Percentiles rank a stretch among this genome's conserved stretches.
phyloP scores from a whole-genome alignment of 2,329 filamentous ascomycete species.

The Ceratocystis alfenasii region DNA sequence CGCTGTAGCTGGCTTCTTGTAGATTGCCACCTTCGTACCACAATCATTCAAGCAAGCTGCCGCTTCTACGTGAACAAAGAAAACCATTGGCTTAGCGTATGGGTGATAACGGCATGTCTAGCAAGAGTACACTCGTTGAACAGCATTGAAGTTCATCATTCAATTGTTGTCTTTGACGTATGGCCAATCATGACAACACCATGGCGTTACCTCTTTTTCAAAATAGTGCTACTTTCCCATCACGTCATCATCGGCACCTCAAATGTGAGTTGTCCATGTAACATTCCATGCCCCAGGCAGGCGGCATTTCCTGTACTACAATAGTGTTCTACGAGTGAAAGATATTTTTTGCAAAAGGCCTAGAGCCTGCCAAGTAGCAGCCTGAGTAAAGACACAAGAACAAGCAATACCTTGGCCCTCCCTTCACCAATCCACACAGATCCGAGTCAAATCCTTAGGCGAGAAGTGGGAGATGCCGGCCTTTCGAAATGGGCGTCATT shows the following conservation, averaged over 20 bases:
- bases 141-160: no score
- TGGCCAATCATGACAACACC: no score
- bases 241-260: no score
- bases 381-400: conserved; percentile 1
- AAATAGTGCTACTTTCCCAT: no score
- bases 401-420: neutral
- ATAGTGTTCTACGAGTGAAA: neutral
- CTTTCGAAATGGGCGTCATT: neutral
- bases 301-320: neutral
- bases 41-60: neutral
- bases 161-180: no score
- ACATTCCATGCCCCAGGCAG: neutral
- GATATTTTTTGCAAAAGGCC: neutral
- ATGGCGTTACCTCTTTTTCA: no score
- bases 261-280: neutral
- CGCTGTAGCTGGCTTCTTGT: neutral
- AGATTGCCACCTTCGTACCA: neutral
- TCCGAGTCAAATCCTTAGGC: neutral
- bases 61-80: neutral
- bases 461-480: neutral
- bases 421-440: neutral
- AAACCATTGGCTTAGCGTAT: no score
- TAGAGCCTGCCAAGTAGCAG: neutral
- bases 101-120: no score
- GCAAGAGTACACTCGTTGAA: no score